phyloP scores from a whole-genome alignment of 371 early-diverging fungal genomes.

The Rhizopus delemar region DNA sequence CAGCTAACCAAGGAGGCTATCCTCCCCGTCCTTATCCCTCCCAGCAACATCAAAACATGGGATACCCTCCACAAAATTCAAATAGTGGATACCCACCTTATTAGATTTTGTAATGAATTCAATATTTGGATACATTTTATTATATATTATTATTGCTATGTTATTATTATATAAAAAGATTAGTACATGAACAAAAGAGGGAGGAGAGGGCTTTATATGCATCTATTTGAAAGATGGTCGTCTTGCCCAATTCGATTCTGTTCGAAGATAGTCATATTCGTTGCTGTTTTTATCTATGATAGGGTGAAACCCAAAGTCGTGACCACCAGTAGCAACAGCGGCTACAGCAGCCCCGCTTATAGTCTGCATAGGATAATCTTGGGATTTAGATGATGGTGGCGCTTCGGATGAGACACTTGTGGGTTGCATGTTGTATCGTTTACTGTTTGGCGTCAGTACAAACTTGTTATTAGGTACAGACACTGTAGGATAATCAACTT shows the following conservation, averaged over 20 bases:
- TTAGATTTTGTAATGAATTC: neutral
- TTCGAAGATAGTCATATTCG: neutral
- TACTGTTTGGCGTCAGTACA: constrained; percentile 6
- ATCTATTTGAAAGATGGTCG: too few species aligned
- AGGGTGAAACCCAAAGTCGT: constrained; percentile 7
- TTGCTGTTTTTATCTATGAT: neutral
- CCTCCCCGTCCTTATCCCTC: constrained; percentile 19
- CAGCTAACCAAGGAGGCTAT: constrained; percentile 7
- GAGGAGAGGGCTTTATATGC: too few species aligned
- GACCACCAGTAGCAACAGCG: too few species aligned
- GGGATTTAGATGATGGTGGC: neutral
- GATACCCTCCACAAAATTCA: constrained; percentile 4
- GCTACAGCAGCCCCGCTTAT: constrained; percentile 1
- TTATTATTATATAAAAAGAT: neutral
- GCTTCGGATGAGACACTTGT: neutral
- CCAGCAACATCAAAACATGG: constrained; percentile 6
- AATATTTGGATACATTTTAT: too few species aligned
- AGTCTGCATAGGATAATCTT: constrained; percentile 24
- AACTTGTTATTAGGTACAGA: neutral
- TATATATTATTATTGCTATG: too few species aligned
- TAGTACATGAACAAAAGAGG: too few species aligned
- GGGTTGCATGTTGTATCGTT: constrained; percentile 12
- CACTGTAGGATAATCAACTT: constrained; percentile 30
- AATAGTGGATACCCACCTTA: constrained; percentile 12
- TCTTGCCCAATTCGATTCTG: too few species aligned